Evolutionary conservation across 495 filamentous ascomycete species (phyloP).

Genomic region (Trichoderma virens): DNA sequence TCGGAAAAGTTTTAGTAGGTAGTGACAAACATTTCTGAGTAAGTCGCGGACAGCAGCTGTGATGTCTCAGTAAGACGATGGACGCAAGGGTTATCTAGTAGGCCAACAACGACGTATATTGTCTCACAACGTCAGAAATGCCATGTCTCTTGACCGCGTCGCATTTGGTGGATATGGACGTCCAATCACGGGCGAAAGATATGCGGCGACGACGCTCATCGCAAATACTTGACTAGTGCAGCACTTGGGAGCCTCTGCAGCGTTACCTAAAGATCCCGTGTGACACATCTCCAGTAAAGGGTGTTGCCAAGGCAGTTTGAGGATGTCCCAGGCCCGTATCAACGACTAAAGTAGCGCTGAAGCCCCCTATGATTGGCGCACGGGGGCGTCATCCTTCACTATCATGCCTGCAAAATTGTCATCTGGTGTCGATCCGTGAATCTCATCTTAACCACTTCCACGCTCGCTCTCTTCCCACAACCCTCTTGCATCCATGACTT

Average conservation of each 20-base stretch:
- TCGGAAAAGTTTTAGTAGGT: not conserved
- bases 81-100: too few relatives aligned
- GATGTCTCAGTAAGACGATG: too few relatives aligned
- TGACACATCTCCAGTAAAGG: not conserved
- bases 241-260: not conserved
- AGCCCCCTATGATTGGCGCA: not conserved
- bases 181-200: too few relatives aligned
- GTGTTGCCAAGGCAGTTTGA: not conserved
- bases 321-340: not conserved
- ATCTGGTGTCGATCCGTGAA: constrained; percentile 3
- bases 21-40: too few relatives aligned
- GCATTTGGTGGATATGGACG: too few relatives aligned
- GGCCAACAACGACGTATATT: too few relatives aligned
- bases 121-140: too few relatives aligned
- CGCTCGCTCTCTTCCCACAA: not conserved
- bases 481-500: not conserved
- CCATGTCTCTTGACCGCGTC: too few relatives aligned
- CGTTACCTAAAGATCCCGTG: not conserved
- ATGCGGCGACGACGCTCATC: too few relatives aligned
- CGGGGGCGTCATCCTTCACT: constrained; percentile 2
- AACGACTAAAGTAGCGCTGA: not conserved
- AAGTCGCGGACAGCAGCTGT: too few relatives aligned
- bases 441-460: not conserved
- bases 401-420: not conserved
- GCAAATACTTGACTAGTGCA: too few relatives aligned